Evolutionary conservation across 345 rosid species (phyloP).

Genomic region (Viola odorata): DNA sequence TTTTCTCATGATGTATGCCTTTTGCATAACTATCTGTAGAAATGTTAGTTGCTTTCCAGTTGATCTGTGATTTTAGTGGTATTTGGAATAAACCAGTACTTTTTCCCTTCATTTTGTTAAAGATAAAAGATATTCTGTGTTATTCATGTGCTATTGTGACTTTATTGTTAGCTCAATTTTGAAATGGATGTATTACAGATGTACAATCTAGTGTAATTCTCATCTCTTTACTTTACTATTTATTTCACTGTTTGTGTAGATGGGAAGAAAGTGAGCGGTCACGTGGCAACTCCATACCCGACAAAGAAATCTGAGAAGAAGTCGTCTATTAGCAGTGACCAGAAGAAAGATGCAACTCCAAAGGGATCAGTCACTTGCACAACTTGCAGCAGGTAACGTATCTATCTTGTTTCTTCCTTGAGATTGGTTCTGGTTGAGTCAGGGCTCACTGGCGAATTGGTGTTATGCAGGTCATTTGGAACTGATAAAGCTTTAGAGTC

Average conservation of each 20-base stretch:
- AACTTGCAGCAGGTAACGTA: constrained; percentile 60
- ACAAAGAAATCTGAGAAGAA: constrained; percentile 52
- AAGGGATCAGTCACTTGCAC: constrained; percentile 53
- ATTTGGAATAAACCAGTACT: too few species aligned
- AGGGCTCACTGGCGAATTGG: background rate
- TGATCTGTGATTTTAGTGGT: too few species aligned
- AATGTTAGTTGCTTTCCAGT: too few species aligned
- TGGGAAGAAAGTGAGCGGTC: constrained; percentile 47
- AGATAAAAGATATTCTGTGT: too few species aligned
- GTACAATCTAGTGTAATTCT: too few species aligned
- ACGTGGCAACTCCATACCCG: constrained; percentile 73
- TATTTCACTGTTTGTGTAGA: constrained; percentile 39
- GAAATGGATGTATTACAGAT: too few species aligned
- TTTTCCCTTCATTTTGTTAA: too few species aligned
- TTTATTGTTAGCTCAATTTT: too few species aligned
- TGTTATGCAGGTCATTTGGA: constrained; percentile 42
- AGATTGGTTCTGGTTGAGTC: background rate
- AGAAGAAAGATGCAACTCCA: constrained; percentile 40
- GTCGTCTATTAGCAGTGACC: constrained; percentile 32
- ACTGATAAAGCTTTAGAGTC: constrained; percentile 65
- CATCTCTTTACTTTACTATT: too few species aligned
- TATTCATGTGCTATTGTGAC: too few species aligned
- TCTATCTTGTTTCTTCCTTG: background rate
- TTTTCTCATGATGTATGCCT: too few species aligned
- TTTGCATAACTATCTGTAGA: too few species aligned